Base-by-base conservation (phyloP, 1,284 basidiomycete genomes). In the Leccinum fuscescens region DNA sequence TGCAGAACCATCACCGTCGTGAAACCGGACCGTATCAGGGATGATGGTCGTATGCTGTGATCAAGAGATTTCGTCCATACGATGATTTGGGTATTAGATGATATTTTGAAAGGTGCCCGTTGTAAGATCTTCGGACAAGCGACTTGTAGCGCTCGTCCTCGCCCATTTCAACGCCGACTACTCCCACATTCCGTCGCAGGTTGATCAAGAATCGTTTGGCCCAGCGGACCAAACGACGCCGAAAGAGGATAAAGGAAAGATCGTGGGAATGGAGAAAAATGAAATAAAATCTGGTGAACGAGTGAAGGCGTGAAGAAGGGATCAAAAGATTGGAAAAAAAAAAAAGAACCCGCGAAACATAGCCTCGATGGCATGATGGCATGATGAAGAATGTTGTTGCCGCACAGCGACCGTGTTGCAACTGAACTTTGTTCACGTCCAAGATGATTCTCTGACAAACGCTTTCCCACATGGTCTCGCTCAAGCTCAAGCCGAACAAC, bases 401-500 rank as follows among this genome's bases (percentile, higher is more conserved):
- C 39, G 39, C 9, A 42, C 39, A 42, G 39, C n/a, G 37, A 39
- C 15, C 37, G 15, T 39, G 37, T n/a, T 39, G 39, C 39, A 42
- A 42, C 39, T n/a, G 42, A 44, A 44, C 42, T 44, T 44, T 44
- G 42, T 20, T 44, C 7, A 44, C n/a, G 14, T n/a, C 37, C 29
- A 31, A 31, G 29, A 31, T 31, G 29, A 0, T 31, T 39, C 6
- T 39, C 37, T 39, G 33, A 7, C 15, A 39, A 39, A 39, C 37
- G 3, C 37, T 39, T 39, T 39, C 37, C 37, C 37, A 15, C 37
- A 39, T 39, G 37, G 15, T 42, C 8, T 42, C 37, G 7, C 39
- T n/a, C 37, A 39, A 39, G 37, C 37, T 39, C 42, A 39, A 39
- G n/a, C 39, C 39, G 89, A 81, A 9, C 75, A 77, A 31, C 33